These are phyloP conservation scores for Allium cepa DNA, from an alignment of 106 monocot species.

Conservation along the genomic window DNA sequence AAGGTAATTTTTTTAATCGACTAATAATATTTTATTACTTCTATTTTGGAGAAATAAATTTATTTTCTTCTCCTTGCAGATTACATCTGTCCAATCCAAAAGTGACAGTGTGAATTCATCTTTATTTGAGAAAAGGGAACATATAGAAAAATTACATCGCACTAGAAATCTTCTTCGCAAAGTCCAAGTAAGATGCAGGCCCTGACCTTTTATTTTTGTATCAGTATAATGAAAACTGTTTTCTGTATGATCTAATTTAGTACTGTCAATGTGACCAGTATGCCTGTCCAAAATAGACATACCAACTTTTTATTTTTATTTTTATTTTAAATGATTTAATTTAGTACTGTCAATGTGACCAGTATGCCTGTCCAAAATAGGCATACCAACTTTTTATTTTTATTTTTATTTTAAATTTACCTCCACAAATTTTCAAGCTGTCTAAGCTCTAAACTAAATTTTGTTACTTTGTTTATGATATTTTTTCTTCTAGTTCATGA, in stretches of 20 bases:
- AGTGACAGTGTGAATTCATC: slow-evolving; percentile 88
- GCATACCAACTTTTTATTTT: neutral
- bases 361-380: too few relatives aligned
- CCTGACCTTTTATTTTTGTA: slow-evolving; percentile 1
- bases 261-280: too few relatives aligned
- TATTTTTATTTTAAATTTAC: neutral
- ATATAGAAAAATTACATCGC: slow-evolving; percentile 89
- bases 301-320: neutral
- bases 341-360: too few relatives aligned
- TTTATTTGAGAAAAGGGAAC: slow-evolving; percentile 90
- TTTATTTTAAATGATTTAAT: neutral
- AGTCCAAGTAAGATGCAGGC: slow-evolving; percentile 62
- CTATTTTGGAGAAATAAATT: neutral
- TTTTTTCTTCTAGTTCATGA: too few relatives aligned
- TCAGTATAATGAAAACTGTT: neutral
- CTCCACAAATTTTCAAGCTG: too few relatives aligned
- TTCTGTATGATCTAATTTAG: too few relatives aligned
- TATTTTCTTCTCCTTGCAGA: slow-evolving; percentile 32
- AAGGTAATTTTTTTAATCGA: slow-evolving; percentile 35
- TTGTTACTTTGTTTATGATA: too few relatives aligned
- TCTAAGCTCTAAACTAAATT: too few relatives aligned
- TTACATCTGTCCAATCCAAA: slow-evolving; percentile 85
- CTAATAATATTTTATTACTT: neutral
- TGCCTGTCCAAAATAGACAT: too few relatives aligned
- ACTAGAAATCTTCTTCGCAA: slow-evolving; percentile 85